Evolutionary conservation across 148 eudicot genomes (phyloP).

Genomic region (Talinum fruticosum): DNA sequence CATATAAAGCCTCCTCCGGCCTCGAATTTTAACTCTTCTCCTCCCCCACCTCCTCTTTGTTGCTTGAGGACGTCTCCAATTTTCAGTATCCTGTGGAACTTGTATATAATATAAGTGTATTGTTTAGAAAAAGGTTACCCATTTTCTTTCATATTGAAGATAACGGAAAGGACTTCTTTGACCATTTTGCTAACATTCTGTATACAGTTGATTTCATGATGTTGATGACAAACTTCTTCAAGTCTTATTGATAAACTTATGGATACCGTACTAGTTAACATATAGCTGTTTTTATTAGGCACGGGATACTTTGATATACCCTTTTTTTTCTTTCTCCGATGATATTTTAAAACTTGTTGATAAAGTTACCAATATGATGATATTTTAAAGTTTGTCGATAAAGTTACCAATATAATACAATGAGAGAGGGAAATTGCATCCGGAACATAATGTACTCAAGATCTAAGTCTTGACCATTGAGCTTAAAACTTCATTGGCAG

Average conservation of each 20-base stretch:
- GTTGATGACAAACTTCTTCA: not conserved
- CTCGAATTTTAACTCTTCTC: not conserved
- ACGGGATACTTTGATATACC: too few species aligned
- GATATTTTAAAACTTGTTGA: too few species aligned
- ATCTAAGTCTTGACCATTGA: too few species aligned
- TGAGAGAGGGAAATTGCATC: too few species aligned
- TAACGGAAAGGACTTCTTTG: not conserved
- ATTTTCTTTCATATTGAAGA: conserved; percentile 4
- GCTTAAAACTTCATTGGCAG: too few species aligned
- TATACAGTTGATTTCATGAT: not conserved
- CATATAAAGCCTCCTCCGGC: conserved; percentile 23
- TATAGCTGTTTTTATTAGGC: too few species aligned
- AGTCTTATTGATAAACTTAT: not conserved
- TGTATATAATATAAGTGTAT: conserved; percentile 20
- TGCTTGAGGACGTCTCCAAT: not conserved
- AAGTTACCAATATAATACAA: too few species aligned
- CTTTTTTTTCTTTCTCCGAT: too few species aligned
- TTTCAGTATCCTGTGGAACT: conserved; percentile 10
- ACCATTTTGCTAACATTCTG: not conserved
- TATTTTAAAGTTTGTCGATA: too few species aligned
- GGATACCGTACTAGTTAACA: not conserved
- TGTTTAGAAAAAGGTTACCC: not conserved
- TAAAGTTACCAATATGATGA: too few species aligned
- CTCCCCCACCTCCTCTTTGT: not conserved
- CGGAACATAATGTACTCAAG: too few species aligned